phyloP scores from a whole-genome alignment of 1,284 basidiomycete genomes.

The Rhodotorula sp. region DNA sequence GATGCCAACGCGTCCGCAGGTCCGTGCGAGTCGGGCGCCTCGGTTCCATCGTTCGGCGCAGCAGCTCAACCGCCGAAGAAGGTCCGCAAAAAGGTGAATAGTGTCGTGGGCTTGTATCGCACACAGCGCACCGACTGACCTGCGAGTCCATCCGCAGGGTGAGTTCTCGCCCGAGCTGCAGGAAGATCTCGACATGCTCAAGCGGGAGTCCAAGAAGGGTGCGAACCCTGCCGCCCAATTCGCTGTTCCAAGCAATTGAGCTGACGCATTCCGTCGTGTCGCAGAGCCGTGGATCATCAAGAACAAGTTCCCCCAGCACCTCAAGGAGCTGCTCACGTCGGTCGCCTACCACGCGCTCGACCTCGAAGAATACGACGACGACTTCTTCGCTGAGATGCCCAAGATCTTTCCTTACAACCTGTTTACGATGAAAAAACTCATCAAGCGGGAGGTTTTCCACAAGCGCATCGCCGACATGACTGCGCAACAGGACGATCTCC shows the following conservation, averaged over 20 bases:
- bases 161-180: conserved; percentile 68
- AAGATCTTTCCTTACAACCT: conserved; percentile 86
- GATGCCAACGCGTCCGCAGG: not conserved
- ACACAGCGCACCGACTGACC: not conserved
- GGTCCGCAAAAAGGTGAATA: conserved; percentile 59
- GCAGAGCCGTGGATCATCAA: conserved; percentile 42
- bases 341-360: conserved; percentile 75
- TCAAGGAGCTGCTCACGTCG: conserved; percentile 70
- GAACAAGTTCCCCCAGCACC: conserved; percentile 72
- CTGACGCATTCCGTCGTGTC: not conserved
- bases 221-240: conserved; percentile 11
- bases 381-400: conserved; percentile 86
- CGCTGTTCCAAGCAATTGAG: not conserved
- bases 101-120: not conserved
- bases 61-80: conserved; percentile 43
- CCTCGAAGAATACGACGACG: conserved; percentile 82
- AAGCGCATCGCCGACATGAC: conserved; percentile 26
- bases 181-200: conserved; percentile 61
- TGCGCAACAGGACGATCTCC: conserved; percentile 15
- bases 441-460: conserved; percentile 41
- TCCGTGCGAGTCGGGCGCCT: conserved; percentile 12
- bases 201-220: conserved; percentile 62
- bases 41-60: not conserved
- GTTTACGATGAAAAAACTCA: conserved; percentile 55
- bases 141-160: conserved; percentile 48